These are phyloP conservation scores for Exophiala calicioides DNA, from an alignment of 2,329 filamentous ascomycete species.

Conservation along the genomic window DNA sequence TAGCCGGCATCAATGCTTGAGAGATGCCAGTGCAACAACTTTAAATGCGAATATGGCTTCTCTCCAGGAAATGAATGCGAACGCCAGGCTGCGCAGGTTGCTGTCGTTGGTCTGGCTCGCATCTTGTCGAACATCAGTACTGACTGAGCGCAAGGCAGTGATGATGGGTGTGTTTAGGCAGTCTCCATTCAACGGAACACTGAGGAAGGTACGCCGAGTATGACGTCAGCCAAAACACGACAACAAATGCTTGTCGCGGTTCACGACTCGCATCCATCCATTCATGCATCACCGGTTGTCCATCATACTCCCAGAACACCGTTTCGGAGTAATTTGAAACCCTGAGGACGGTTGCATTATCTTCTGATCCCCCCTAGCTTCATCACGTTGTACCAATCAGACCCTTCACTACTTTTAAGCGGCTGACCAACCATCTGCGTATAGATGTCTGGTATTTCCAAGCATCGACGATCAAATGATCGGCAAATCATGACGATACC, in stretches of 20 bases:
- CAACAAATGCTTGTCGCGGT: neutral
- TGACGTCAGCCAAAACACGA: neutral
- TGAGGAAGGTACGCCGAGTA: neutral
- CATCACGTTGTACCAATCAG: too few species aligned
- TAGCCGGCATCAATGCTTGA: constrained; percentile 8
- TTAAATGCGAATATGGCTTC: neutral
- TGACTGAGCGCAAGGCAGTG: constrained; percentile 15
- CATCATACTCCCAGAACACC: too few species aligned
- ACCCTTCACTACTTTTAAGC: too few species aligned
- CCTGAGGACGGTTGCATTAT: too few species aligned
- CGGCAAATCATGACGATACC: too few species aligned
- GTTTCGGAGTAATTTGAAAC: too few species aligned
- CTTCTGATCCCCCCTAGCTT: too few species aligned
- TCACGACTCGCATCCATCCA: neutral
- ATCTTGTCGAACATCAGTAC: constrained; percentile 17
- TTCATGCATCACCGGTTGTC: too few species aligned
- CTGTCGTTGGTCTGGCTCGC: constrained; percentile 9
- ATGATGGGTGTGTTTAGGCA: constrained; percentile 1
- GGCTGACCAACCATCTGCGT: too few species aligned
- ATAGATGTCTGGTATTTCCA: too few species aligned
- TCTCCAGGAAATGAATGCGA: neutral
- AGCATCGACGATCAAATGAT: too few species aligned
- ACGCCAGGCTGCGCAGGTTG: constrained; percentile 13
- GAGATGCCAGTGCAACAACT: neutral
- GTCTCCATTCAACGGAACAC: neutral